A percentile compares a stretch with the other conserved stretches of the same genome.
phyloP scores from a whole-genome alignment of 2,329 filamentous ascomycete genomes.

The Sarocladiaceae sp. region DNA sequence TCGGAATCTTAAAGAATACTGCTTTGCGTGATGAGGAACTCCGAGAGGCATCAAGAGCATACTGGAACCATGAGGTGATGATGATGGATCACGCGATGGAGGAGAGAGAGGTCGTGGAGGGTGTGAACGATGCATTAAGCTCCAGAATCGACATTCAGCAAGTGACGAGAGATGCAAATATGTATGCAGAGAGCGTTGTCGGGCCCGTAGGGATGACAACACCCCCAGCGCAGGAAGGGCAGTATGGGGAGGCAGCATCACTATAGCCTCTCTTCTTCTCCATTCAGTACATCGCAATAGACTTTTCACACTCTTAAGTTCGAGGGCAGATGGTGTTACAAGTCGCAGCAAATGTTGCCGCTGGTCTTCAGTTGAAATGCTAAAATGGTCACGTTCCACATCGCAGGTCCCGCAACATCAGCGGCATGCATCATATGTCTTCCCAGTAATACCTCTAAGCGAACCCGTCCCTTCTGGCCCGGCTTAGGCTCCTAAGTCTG shows the following conservation, averaged over 20 bases:
- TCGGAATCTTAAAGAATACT: constrained; percentile 75
- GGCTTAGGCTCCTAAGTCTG: constrained; percentile 26
- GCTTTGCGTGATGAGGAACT: constrained; percentile 66
- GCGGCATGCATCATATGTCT: too few relatives aligned
- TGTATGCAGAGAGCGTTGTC: constrained; percentile 38
- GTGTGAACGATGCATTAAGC: constrained; percentile 60
- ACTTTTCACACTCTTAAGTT: too few relatives aligned
- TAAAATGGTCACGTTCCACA: too few relatives aligned
- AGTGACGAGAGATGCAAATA: constrained; percentile 58
- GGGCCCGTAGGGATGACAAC: constrained; percentile 1
- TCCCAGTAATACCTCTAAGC: too few relatives aligned
- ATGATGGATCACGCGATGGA: constrained; percentile 71
- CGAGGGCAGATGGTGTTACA: too few relatives aligned
- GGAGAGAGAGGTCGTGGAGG: constrained; percentile 67
- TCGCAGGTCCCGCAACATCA: too few relatives aligned
- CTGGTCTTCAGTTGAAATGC: too few relatives aligned
- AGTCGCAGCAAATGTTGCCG: too few relatives aligned
- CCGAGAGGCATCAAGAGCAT: constrained; percentile 58
- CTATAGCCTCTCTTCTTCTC: not conserved
- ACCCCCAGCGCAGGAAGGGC: not conserved
- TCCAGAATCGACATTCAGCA: constrained; percentile 56
- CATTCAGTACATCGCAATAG: too few relatives aligned
- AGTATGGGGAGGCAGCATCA: not conserved
- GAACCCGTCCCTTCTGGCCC: too few relatives aligned
- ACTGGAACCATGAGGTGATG: constrained; percentile 74